Percentiles rank a stretch among this genome's conserved stretches.
These are phyloP conservation scores for Acanthamoeba triangularis DNA, from an alignment of 208 protist genomes.

Conservation along the genomic window DNA sequence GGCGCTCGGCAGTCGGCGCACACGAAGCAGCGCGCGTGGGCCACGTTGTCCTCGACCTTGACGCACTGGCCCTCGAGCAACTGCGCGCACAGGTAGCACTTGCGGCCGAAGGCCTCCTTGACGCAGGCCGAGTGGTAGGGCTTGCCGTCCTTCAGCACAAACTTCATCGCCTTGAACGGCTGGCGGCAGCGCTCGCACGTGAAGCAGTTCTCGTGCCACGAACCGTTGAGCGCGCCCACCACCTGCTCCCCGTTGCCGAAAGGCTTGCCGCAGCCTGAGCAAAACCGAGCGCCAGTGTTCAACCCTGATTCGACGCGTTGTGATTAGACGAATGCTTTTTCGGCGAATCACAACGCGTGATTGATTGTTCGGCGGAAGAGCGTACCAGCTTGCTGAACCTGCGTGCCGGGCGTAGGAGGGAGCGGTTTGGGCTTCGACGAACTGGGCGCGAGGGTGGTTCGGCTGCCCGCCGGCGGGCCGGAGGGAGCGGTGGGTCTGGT, in stretches of 20 bases:
- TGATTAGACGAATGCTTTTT: neutral
- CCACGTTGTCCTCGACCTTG: conserved; percentile 45
- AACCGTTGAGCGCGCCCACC: conserved; percentile 5
- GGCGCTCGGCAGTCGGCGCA: conserved; percentile 51
- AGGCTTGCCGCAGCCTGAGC: conserved; percentile 29
- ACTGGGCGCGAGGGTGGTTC: neutral
- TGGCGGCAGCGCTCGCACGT: conserved; percentile 31
- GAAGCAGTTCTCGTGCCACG: conserved; percentile 62
- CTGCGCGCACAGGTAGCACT: conserved; percentile 57
- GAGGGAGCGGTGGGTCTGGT: neutral
- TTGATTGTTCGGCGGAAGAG: too few species aligned
- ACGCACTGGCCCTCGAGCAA: conserved; percentile 63
- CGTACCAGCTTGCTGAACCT: conserved; percentile 23
- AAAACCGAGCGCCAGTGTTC: conserved; percentile 5
- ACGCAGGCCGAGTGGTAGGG: conserved; percentile 54
- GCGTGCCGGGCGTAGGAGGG: conserved; percentile 24
- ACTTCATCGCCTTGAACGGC: conserved; percentile 61
- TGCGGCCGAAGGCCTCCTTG: conserved; percentile 47
- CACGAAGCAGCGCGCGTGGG: conserved; percentile 54
- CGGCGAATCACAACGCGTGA: too few species aligned
- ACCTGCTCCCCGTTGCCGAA: conserved; percentile 45
- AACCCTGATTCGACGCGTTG: neutral
- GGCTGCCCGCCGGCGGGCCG: neutral
- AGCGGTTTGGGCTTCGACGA: neutral
- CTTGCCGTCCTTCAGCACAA: conserved; percentile 45